Evolutionary conservation across 2,329 filamentous ascomycete species (phyloP), one percentile per base, ranked within the genome.

Genomic region (Alternaria sp.): DNA sequence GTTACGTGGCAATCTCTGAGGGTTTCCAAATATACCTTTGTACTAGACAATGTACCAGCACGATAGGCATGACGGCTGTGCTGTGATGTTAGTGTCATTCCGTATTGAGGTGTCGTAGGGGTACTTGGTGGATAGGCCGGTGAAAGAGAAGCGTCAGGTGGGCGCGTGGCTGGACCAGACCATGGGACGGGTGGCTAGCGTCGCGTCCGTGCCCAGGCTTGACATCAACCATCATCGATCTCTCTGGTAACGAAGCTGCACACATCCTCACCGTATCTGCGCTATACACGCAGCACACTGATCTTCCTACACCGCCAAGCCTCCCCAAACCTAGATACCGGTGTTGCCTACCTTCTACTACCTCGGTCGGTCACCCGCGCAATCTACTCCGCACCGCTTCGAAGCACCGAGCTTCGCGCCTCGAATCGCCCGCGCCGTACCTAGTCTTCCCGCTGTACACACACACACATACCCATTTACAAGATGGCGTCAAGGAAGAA

Each of bases 401-500:
- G 58, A 44, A 57, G 25, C 30, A 57, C 48, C 20, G 28, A 57
- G 58, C 58, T 57, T 57, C 58, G 57, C 53, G 57, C 57, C 53
- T 51, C 40, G 45, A 45, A 49, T 49, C 54, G 30, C 57, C 55
- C 25, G 48, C 54, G 58, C 43, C 28, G 34, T 53, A 41, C 41
- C 58, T 57, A 32, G 60, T 51, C 32, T 38, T 41, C 32, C 41
- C 54, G 55, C 45, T 25, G 9, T 60, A 52, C 62, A 60, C 48
- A 30, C 50, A 62, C 58, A 57, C 32, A 36, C 28, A 30, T 11
- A 30, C 28, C 48, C 25, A 27, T 43, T 45, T 38, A 55, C 57
- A 64, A 38, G 48, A 79, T 79, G 76, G 71, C 76, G 40, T 76
- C 75, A 60, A 72, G 75, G 60, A 95, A 94, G 90, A 95, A 95